phyloP scores from a whole-genome alignment of 2,329 filamentous ascomycete genomes.

The Elsinoe necatrix region DNA sequence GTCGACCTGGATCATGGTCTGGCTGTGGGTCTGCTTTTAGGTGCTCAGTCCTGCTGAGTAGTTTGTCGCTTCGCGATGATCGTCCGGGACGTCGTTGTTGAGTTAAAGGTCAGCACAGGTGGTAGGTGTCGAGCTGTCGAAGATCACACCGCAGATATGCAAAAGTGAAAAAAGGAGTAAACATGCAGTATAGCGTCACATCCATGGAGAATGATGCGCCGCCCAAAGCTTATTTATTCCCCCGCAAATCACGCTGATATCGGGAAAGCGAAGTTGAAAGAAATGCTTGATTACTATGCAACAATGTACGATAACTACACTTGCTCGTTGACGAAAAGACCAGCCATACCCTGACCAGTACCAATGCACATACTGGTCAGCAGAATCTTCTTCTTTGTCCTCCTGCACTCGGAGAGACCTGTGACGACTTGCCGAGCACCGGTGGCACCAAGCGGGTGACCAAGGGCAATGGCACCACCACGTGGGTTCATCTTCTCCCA shows the following conservation, averaged over 20 bases:
- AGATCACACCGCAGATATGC: not conserved
- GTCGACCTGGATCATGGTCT: constrained; percentile 8
- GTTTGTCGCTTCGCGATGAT: not conserved
- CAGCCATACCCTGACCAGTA: constrained; percentile 59
- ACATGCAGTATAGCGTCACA: constrained; percentile 1
- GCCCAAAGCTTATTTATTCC: constrained; percentile 7
- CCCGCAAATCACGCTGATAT: not conserved
- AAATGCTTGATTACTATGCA: constrained; percentile 8
- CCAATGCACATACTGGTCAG: constrained; percentile 85
- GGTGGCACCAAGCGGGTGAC: constrained; percentile 73
- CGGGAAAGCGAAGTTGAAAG: not conserved
- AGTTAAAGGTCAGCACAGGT: not conserved
- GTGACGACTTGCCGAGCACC: constrained; percentile 80
- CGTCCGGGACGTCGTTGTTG: not conserved
- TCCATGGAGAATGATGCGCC: not conserved
- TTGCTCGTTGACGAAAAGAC: constrained; percentile 58
- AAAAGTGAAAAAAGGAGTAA: constrained; percentile 3
- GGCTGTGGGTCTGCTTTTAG: not conserved
- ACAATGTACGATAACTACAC: constrained; percentile 23
- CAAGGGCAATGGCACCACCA: constrained; percentile 74
- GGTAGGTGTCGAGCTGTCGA: not conserved
- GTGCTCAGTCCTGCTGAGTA: not conserved
- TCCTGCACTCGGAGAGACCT: constrained; percentile 72
- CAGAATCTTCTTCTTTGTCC: constrained; percentile 81
- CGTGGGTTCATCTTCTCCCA: constrained; percentile 71